Base-by-base conservation (phyloP, 2,329 filamentous ascomycete species). In the Biscogniauxia mediterranea region DNA sequence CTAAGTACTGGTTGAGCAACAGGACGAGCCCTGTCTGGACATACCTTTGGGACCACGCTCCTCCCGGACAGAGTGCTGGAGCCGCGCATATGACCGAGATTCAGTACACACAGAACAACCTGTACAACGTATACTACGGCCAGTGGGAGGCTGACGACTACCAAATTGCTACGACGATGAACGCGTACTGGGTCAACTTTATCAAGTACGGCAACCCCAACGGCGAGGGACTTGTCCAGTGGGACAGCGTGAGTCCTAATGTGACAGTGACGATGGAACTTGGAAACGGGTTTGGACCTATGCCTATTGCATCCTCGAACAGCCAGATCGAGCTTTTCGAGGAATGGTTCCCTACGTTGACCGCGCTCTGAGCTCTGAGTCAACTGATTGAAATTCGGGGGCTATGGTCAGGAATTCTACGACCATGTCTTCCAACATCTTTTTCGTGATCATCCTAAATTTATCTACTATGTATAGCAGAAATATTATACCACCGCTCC, bases 311-410 rank as follows among this genome's bases (percentile, higher is more conserved):
- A 52, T 55, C 38, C 53, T 26, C 2, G 46, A 59, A 51, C 62
- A 66, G 59, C 28, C 28, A 32, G 11, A 63, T 66, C 32, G 21
- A 26, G 25, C 38, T 66, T 56, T 55, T 63, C 49, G 46, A 57
- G 8, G 59, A 57, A 32, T 66, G 64, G 64, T 64, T 64, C 42
- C 50, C 50, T 19, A 61, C 59, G 2, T 52, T 62, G 52, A 54
- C 60, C 19, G 51, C 60, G 38, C 28, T 86, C 53, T 54, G 7
- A 32, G 28, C 28, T 86, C 53, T 54, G 7, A 32, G 28, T 6
- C 11, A 32, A 13, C 3, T 32, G 28, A 13, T 32, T 32, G 28
- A 32, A 32, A 9, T 6, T 4, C 7, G 7, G 7, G 11, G 28
- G 7, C 11, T 32, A 4, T 32, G 28, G 7, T 32, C 28, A 32